Evolutionary conservation across 805 yeast species (phyloP), one percentile per base, ranked within the genome.

Genomic region (Wickerhamomyces chaumierensis): DNA sequence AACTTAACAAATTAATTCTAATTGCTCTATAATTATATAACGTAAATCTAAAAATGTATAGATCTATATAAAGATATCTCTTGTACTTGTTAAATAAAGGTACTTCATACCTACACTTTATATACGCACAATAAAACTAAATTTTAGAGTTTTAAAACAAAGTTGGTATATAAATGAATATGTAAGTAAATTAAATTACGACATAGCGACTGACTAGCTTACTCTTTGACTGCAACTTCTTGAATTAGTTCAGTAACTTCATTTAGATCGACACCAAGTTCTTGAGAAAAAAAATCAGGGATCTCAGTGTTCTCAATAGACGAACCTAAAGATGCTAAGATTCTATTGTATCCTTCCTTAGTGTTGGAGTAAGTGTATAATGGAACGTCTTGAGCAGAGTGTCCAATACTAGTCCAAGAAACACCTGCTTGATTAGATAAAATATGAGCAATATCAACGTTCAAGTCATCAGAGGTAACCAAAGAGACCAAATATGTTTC

Each of bases 341-440:
- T 49, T 46, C 65, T 50, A 18, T 51, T 39, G 50, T 59, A 61
- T 27, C 78, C 69, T 16, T 61, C 56, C 38, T 67, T 65, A 17
- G 72, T 74, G 51, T 80, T 79, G 31, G 86, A 71, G 56, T 78
- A 72, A 1, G 81, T 95, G 56, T 85, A 88, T 36, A 88, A 77
- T 53, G 88, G 87, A 34, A 88, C 95, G 58, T 88, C 97, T 18
- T 85, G 95, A 0, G 94, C 96, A 14, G 94, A 78, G 59, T 88
- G 97, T 21, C 95, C 96, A 49, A 83, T 88, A 0, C 96, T 83
- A n/a, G 94, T 71, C 95, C 95, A 88, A 18, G 95, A 96, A 31
- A 86, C 71, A 58, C 82, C 81, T 0, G 96, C 84, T 41, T 92
- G 71, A 14, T 60, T 50, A 2, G 94, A 81, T 17, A 85, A 68